Conservation (phyloP, 805 yeast genomes). For the Pichia exigua region DNA sequence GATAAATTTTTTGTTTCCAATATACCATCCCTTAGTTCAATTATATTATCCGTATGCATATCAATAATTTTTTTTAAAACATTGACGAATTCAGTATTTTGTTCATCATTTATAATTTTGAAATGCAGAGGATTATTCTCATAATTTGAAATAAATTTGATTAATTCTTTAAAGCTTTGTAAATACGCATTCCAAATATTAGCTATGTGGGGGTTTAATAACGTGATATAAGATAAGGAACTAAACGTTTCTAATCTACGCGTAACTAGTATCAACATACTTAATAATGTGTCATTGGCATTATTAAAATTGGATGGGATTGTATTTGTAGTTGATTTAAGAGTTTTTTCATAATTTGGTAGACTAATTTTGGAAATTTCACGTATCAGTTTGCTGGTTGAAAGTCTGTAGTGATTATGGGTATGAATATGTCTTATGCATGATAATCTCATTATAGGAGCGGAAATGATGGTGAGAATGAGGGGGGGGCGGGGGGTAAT, state of each 20-base stretch:
- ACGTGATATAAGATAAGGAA: conserved; percentile 72
- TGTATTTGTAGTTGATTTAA: background rate
- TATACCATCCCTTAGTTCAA: conserved; percentile 76
- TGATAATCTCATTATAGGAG: background rate
- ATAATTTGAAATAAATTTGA: conserved; percentile 31
- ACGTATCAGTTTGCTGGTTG: background rate
- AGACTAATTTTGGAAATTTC: background rate
- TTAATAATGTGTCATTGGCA: conserved; percentile 50
- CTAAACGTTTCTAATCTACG: conserved; percentile 64
- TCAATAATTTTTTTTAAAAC: conserved; percentile 55
- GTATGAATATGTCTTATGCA: background rate
- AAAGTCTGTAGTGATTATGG: background rate
- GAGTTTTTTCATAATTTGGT: conserved; percentile 1
- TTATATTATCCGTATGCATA: conserved; percentile 77
- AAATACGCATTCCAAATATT: conserved; percentile 68
- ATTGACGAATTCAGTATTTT: conserved; percentile 45
- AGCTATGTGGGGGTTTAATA: conserved; percentile 80
- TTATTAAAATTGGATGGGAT: conserved; percentile 14
- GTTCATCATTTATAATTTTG: conserved; percentile 35
- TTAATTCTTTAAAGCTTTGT: conserved; percentile 33
- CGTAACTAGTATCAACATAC: conserved; percentile 55
- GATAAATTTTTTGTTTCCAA: conserved; percentile 37
- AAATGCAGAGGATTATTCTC: conserved; percentile 23
- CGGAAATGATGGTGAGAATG: too few relatives aligned
- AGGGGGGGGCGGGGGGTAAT: too few relatives aligned